These are phyloP conservation scores for Aureobasidium musti DNA, from an alignment of 2,329 filamentous ascomycete genomes.

Conservation along the genomic window DNA sequence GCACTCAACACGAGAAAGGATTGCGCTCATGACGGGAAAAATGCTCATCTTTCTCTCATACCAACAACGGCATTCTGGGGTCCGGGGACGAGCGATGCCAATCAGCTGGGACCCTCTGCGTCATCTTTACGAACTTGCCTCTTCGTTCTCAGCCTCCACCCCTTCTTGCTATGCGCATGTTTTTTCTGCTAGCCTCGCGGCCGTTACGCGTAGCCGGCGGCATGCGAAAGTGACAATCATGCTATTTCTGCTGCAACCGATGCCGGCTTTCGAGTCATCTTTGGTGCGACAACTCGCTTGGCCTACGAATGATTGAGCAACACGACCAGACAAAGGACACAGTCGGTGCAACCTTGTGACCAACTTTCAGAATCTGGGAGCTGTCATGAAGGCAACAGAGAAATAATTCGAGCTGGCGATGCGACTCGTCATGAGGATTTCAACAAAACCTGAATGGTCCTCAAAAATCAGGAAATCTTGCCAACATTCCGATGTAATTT, in stretches of 20 bases:
- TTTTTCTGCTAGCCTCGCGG: neutral
- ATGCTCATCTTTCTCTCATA: constrained; percentile 15
- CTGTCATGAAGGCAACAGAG: neutral
- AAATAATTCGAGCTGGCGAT: neutral
- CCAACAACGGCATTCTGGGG: constrained; percentile 10
- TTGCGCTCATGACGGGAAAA: constrained; percentile 10
- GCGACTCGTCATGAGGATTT: neutral
- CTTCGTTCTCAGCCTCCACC: neutral
- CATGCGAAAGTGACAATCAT: neutral
- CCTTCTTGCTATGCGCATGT: neutral
- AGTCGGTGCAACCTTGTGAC: constrained; percentile 5
- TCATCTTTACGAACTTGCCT: constrained; percentile 19
- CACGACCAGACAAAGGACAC: neutral
- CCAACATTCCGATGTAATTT: constrained; percentile 20
- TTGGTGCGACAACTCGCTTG: constrained; percentile 6
- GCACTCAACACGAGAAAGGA: constrained; percentile 2
- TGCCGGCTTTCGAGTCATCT: constrained; percentile 2
- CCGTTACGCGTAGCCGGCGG: constrained; percentile 5
- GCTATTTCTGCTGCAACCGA: neutral
- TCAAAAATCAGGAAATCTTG: neutral
- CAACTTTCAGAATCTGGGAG: neutral
- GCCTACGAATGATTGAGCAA: neutral
- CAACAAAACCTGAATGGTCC: constrained; percentile 1
- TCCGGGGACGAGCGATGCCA: constrained; percentile 10
- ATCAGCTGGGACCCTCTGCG: neutral